A percentile compares a stretch with the other conserved stretches of the same genome.
Evolutionary conservation across 176 grass and related monocot genomes (phyloP).

Genomic region (Avena atlantica): DNA sequence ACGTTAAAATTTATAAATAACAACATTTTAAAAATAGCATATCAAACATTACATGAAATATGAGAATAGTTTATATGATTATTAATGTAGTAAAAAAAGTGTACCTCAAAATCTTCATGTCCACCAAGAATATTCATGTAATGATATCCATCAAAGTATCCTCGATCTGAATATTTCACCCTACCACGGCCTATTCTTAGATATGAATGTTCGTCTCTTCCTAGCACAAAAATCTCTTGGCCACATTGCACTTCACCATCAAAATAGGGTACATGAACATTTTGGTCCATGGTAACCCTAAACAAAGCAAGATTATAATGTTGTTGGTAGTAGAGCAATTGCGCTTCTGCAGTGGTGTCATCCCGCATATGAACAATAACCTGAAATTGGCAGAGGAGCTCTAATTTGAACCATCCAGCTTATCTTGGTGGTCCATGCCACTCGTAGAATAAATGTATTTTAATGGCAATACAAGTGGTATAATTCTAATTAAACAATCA

Average conservation of each 20-base stretch:
- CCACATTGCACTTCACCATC: background rate
- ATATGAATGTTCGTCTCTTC: background rate
- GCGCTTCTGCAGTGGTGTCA: background rate
- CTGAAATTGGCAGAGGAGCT: background rate
- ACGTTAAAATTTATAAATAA: background rate
- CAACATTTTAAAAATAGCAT: background rate
- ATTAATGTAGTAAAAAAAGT: background rate
- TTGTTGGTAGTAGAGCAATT: background rate
- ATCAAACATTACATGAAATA: background rate
- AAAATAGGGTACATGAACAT: background rate
- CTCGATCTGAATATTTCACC: background rate
- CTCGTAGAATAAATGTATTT: background rate
- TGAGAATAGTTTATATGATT: background rate
- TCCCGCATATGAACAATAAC: background rate
- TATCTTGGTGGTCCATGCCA: background rate
- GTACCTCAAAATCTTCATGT: background rate
- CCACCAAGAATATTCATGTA: background rate
- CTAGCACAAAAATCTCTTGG: background rate
- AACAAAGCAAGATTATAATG: background rate
- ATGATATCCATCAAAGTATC: background rate
- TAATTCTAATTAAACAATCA: too few relatives aligned
- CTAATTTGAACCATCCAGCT: background rate
- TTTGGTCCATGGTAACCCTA: background rate
- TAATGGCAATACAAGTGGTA: too few relatives aligned
- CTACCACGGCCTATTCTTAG: background rate